These are phyloP conservation scores for Globisporangium polare DNA, from an alignment of 352 stramenopile species.

Conservation along the genomic window DNA sequence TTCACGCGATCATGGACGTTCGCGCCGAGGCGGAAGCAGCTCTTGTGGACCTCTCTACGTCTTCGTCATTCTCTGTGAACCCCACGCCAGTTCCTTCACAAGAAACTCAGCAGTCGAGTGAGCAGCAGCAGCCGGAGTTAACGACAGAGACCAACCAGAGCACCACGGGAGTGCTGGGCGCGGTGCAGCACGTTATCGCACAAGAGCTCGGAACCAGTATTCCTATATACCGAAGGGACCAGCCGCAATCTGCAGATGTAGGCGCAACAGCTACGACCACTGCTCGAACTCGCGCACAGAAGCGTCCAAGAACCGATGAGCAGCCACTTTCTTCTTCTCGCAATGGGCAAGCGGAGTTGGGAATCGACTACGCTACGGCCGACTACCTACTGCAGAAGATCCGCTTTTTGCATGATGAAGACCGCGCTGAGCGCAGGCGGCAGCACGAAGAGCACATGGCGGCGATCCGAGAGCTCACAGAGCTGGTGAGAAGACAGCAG, in stretches of 20 bases:
- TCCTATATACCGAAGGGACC: neutral
- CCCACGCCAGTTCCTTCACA: neutral
- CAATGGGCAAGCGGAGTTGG: neutral
- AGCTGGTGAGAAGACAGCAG: conserved; percentile 17
- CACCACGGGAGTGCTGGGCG: neutral
- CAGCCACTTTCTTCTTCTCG: neutral
- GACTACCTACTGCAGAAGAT: conserved; percentile 30
- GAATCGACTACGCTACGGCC: conserved; percentile 14
- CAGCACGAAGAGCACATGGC: conserved; percentile 61
- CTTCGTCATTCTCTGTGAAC: neutral
- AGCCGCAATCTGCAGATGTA: neutral
- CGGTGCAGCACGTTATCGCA: neutral
- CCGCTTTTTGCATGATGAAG: conserved; percentile 25
- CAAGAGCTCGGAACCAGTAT: neutral
- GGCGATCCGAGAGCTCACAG: conserved; percentile 37
- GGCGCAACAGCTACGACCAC: neutral
- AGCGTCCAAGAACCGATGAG: conserved; percentile 1
- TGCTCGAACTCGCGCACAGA: neutral
- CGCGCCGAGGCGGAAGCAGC: neutral
- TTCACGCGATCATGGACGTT: conserved; percentile 33
- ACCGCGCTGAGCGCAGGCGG: conserved; percentile 41
- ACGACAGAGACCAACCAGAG: neutral
- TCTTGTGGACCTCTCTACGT: neutral
- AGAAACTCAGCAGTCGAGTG: neutral
- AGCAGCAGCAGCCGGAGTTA: neutral